Evolutionary conservation across 2,329 filamentous ascomycete species (phyloP), one percentile per base, ranked within the genome.

Genomic region (Colletotrichum higginsianum): DNA sequence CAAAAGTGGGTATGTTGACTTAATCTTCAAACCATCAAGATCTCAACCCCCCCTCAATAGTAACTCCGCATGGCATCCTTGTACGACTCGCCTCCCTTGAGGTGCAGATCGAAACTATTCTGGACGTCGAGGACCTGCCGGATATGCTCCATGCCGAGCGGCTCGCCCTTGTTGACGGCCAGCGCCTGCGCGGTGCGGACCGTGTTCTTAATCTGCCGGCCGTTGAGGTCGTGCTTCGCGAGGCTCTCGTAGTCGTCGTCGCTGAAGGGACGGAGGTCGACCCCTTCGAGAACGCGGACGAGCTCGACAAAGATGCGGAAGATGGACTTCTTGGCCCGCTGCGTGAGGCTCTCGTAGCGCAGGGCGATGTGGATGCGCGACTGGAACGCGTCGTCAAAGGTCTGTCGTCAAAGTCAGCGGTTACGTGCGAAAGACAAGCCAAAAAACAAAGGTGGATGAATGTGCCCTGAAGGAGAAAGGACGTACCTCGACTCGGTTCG

Each of bases 361-460:
- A 97, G 85, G 0, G 94, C 93, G 75, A 97, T 92, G 80, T 97
- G 94, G 73, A 97, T 97, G 35, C 95, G 90, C 9, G 91, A 94
- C 78, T 96, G 93, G 85, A 97, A 97, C 0, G 95, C 95, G 73
- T 96, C 94, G 76, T 98, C 95, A 77, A 98, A 97, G 0, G 93
- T 95, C 84, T 71, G 26, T 3, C 26, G 26, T 26, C 26, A 26
- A 26, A 4, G 26, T 26, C 26, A 63, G 49, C 21, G 3, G 1
- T 26, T 26, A 26, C 1, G 52, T 23, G 9, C 11, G 8, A 9
- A 8, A 5, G 4, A 16, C 4, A 30, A 30, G 1, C 6, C 30
- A 30, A 42, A 23, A 0, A 3, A 13, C n/a, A n/a, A n/a, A n/a
- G n/a, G 4, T 12, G 2, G 9, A 49, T 18, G 1, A 1, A 21